Base-by-base conservation (phyloP, 306 rosid species). In the Sicyos edulis region DNA sequence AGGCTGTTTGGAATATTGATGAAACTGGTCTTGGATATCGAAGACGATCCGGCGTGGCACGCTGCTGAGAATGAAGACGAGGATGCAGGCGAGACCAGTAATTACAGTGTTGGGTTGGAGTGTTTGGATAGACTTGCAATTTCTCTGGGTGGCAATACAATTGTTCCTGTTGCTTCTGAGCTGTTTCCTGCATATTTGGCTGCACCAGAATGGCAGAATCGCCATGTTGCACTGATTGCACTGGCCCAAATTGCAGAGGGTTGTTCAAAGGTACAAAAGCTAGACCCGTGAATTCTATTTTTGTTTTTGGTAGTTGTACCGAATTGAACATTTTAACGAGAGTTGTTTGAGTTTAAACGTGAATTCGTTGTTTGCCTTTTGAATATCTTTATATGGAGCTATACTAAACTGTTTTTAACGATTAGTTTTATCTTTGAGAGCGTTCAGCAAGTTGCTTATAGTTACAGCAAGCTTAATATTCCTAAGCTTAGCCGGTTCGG, bases 181-280 rank as follows among this genome's bases (percentile, higher is more conserved):
- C 93, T 87, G 83, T 81, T 92, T 75, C 96, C 98, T 4, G 86
- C 78, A 0, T 92, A 84, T 77, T 81, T 92, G 83, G 92, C 96
- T 26, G 92, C 98, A 10, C 83, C 96, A 0, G 98, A 92, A 77
- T 92, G 98, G 98, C 96, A 92, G 71, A 88, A 81, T 3, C 98
- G 90, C 53, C 96, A 92, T 69, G 98, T 92, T 17, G 96, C 98
- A 6, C 73, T 92, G 75, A 83, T 88, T 76, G 96, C 96, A 0
- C 88, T 92, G 11, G 98, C 98, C 11, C 98, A 92, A 44, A 92
- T 92, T 53, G 98, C 98, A 0, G 98, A 92, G 83, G 98, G 98
- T 60, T 90, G 96, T 54, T 78, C 91, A 1, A 92, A 92, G 96
- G 98, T 92, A 82, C 54, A 17, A 10, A 7, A 70, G 15, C 26